Percentiles rank a stretch among this genome's conserved stretches.
These are phyloP conservation scores for Dactylellina haptotyla DNA, from an alignment of 2,329 filamentous ascomycete species.

Conservation along the genomic window DNA sequence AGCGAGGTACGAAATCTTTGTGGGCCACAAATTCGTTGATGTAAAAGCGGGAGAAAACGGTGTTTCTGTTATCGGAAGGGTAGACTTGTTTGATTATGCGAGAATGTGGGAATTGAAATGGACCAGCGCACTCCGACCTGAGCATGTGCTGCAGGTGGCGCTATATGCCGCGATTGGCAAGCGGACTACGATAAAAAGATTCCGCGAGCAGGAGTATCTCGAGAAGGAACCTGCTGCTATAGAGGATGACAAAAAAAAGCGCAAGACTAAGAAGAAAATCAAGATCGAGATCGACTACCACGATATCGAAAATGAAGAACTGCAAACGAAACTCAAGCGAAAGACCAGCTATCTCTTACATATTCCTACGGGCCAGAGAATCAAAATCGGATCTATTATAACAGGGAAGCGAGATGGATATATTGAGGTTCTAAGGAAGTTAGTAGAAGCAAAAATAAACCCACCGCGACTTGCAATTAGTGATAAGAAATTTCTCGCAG, in stretches of 20 bases:
- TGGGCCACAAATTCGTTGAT: constrained; percentile 34
- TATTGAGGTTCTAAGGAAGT: constrained; percentile 41
- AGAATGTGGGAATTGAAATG: constrained; percentile 49
- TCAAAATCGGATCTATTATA: constrained; percentile 17
- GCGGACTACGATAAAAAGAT: constrained; percentile 36
- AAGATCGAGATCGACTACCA: constrained; percentile 49
- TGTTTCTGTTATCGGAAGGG: constrained; percentile 26
- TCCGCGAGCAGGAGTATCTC: constrained; percentile 22
- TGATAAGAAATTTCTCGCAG: constrained; percentile 33
- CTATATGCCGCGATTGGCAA: constrained; percentile 39
- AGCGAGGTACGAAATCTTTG: constrained; percentile 33
- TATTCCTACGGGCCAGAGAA: constrained; percentile 33
- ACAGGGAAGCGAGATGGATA: constrained; percentile 24
- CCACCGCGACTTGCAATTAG: constrained; percentile 45
- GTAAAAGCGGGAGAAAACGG: constrained; percentile 25
- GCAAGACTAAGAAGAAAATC: constrained; percentile 25
- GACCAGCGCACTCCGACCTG: constrained; percentile 37
- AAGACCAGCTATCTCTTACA: constrained; percentile 40
- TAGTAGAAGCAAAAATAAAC: constrained; percentile 39
- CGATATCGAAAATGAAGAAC: constrained; percentile 17
- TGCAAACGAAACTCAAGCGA: constrained; percentile 19
- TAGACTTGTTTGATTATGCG: constrained; percentile 44
- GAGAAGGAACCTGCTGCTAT: constrained; percentile 4
- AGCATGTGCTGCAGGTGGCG: constrained; percentile 43
- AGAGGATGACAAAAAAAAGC: background rate